Evolutionary conservation across 306 rosid species (phyloP).

Genomic region (Hippophae tibetana): DNA sequence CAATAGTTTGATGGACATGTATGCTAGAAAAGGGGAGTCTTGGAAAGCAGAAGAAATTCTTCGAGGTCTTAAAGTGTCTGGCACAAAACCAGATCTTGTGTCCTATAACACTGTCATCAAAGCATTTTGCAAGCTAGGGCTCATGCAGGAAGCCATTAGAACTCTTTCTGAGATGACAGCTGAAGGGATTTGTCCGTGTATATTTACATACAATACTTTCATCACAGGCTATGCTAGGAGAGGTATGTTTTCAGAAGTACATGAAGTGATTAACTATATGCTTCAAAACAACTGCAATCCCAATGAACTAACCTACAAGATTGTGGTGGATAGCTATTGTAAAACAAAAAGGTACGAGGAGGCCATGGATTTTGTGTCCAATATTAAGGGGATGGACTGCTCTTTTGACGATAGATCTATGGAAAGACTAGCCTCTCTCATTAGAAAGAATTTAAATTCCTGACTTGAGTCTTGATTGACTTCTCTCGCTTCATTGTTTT

Average conservation of each 20-base stretch:
- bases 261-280: constrained; percentile 83
- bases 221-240: constrained; percentile 58
- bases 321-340: constrained; percentile 71
- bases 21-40: constrained; percentile 66
- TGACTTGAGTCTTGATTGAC: constrained; percentile 6
- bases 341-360: constrained; percentile 53
- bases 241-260: constrained; percentile 63
- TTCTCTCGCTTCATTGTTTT: constrained; percentile 1
- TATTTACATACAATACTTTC: constrained; percentile 85
- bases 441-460: constrained; percentile 26
- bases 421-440: constrained; percentile 56
- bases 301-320: constrained; percentile 79
- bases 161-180: constrained; percentile 66
- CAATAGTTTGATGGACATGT: constrained; percentile 80
- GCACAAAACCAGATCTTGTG: constrained; percentile 41
- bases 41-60: constrained; percentile 96
- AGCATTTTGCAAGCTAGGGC: constrained; percentile 83
- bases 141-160: constrained; percentile 82
- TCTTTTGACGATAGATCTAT: constrained; percentile 44
- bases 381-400: constrained; percentile 47
- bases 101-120: constrained; percentile 77
- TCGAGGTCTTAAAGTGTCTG: constrained; percentile 45
- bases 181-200: constrained; percentile 67
- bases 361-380: constrained; percentile 62
- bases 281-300: constrained; percentile 69